A percentile compares a stretch with the other conserved stretches of the same genome.
phyloP scores from a whole-genome alignment of 2,329 filamentous ascomycete genomes.

The Fragosphaeria purpurea region DNA sequence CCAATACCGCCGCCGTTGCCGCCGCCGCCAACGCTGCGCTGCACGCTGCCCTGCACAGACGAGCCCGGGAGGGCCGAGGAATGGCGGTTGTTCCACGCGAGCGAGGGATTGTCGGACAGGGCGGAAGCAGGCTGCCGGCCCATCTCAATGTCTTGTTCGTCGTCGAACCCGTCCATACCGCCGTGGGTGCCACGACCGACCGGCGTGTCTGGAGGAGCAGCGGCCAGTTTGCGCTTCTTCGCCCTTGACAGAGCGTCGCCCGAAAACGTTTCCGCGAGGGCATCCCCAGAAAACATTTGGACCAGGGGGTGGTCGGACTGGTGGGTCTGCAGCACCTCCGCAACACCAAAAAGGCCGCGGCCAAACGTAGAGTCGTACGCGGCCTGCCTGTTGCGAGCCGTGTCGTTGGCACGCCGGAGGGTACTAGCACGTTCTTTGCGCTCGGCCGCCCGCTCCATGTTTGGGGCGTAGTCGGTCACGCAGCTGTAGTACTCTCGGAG shows the following conservation, averaged over 20 bases:
- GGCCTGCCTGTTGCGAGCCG: neutral
- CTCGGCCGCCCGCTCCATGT: constrained; percentile 11
- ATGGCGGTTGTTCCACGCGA: constrained; percentile 39
- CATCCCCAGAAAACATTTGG: constrained; percentile 9
- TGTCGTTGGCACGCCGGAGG: constrained; percentile 7
- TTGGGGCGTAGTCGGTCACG: constrained; percentile 10
- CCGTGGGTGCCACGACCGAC: neutral
- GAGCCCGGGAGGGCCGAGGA: constrained; percentile 31
- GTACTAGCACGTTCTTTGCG: constrained; percentile 5
- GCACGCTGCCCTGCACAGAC: constrained; percentile 31
- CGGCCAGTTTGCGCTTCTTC: constrained; percentile 1
- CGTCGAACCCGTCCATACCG: constrained; percentile 11
- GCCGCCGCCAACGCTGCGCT: constrained; percentile 12
- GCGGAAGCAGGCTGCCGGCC: constrained; percentile 57
- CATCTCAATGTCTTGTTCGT: constrained; percentile 40
- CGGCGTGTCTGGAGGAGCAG: constrained; percentile 8
- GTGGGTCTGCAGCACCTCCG: neutral
- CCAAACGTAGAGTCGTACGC: constrained; percentile 12
- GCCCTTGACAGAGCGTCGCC: constrained; percentile 13
- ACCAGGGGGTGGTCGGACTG: constrained; percentile 7
- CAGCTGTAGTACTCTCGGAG: constrained; percentile 10
- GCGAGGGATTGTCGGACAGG: constrained; percentile 50
- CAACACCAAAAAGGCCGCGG: constrained; percentile 13
- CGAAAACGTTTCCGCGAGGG: constrained; percentile 7
- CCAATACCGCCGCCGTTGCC: constrained; percentile 30